Base-by-base conservation (phyloP, 1,284 basidiomycete species). In the Cutaneotrichosporon sp. region DNA sequence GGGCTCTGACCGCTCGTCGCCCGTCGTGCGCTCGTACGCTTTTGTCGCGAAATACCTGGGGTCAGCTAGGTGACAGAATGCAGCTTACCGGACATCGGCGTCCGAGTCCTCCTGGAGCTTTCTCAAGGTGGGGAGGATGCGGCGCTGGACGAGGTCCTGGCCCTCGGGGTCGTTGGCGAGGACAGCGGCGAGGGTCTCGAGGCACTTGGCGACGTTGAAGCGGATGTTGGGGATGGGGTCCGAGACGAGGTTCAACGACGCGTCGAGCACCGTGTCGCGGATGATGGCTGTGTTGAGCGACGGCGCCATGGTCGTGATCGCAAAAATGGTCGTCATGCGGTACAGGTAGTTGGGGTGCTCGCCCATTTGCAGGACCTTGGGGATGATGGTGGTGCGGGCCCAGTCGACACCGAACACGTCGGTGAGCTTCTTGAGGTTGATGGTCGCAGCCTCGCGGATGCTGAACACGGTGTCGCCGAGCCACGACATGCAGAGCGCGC, bases 321-420 rank as follows among this genome's bases (percentile, higher is more conserved):
- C 95, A 80, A 99, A 95, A 59, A 99, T 93, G 27, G 97, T 99
- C 9, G 97, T 99, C 94, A 99, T 97, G 72, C 97, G 86, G 82
- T 94, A 97, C 38, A 99, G 85, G 80, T 99, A 99, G 79, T 97
- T 99, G 24, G 92, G 92, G 81, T 98, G 95, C 65, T 89, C 87
- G 16, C 93, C 95, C 97, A 99, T 99, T 63, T 90, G 91, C 75
- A 99, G 88, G 42, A 99, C 93, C 81, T 97, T 97, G 24, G 97
- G 97, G 57, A 99, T 91, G 75, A 99, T 98, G 42, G 94, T 89
- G 62, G 86, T 84, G 76, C 89, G 89, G 38, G 97, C 94, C 97
- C 97, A 99, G 18, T 97, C 95, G 24, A 98, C 93, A 49, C 97
- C 97, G 74, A 99, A 99, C 8, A 98, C 97, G 72, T 99, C 97